Evolutionary conservation across 2,329 filamentous ascomycete species (phyloP).

Genomic region (Colletotrichum sp.): DNA sequence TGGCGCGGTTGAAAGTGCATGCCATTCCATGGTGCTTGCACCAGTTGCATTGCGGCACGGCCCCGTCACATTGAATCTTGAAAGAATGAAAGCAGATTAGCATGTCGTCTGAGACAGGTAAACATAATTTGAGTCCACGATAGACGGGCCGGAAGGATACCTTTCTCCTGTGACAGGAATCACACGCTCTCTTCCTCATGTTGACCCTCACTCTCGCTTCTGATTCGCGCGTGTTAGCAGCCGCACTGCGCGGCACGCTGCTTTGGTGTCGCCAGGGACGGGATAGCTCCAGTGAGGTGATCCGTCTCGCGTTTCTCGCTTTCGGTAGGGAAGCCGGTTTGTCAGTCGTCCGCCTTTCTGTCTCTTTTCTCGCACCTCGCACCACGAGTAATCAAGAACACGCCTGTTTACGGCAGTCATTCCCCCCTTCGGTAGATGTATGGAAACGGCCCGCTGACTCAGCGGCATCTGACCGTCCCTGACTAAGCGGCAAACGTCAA

Average conservation of each 20-base stretch:
- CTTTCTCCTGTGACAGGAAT: slow-evolving; percentile 54
- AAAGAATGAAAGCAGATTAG: background rate
- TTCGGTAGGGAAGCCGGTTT: background rate
- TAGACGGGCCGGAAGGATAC: slow-evolving; percentile 28
- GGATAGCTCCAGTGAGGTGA: background rate
- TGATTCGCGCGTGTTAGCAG: background rate
- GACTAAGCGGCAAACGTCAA: background rate
- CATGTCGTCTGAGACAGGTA: background rate
- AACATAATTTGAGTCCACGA: background rate
- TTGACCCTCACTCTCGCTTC: background rate
- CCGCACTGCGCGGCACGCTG: slow-evolving; percentile 2
- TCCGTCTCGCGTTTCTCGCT: background rate
- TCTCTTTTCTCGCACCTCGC: background rate
- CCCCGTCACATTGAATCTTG: slow-evolving; percentile 55
- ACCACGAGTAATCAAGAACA: background rate
- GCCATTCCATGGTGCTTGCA: slow-evolving; percentile 50
- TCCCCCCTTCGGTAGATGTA: slow-evolving; percentile 12
- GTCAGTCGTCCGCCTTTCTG: background rate
- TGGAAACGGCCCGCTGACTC: slow-evolving; percentile 9
- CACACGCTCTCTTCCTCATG: slow-evolving; percentile 43
- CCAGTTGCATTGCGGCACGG: slow-evolving; percentile 51
- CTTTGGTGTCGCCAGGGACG: background rate
- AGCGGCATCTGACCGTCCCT: rapidly evolving
- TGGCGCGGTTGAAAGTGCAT: slow-evolving; percentile 45
- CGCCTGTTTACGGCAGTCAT: background rate